Evolutionary conservation across 2,329 filamentous ascomycete species (phyloP).

Genomic region (Scedosporium aurantiacum): DNA sequence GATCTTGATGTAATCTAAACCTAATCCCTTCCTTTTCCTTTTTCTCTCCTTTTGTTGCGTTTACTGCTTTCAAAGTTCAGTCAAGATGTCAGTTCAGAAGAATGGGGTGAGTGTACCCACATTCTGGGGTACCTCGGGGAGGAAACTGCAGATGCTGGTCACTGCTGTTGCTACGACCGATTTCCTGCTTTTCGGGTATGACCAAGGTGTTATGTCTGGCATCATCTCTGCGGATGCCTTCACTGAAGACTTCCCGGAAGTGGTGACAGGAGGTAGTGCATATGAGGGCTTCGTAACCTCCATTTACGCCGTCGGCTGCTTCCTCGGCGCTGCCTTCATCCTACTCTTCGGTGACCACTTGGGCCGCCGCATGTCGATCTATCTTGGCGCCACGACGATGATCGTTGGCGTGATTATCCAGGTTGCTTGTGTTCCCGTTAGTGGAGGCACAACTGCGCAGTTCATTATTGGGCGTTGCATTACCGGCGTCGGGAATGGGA

Average conservation of each 20-base stretch:
- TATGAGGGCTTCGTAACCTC: constrained; percentile 8
- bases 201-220: constrained; percentile 43
- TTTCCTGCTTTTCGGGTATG: constrained; percentile 50
- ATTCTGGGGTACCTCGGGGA: constrained; percentile 49
- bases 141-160: constrained; percentile 42
- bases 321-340: constrained; percentile 6
- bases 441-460: constrained; percentile 26
- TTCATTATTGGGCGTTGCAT: constrained; percentile 44
- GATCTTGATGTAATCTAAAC: background rate
- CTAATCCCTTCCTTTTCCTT: background rate
- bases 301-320: constrained; percentile 7
- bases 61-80: background rate
- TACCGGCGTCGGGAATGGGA: constrained; percentile 47
- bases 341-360: constrained; percentile 44
- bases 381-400: constrained; percentile 47
- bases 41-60: background rate
- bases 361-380: constrained; percentile 47
- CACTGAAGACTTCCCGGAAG: constrained; percentile 31
- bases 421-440: constrained; percentile 39
- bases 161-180: constrained; percentile 54
- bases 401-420: constrained; percentile 48
- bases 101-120: constrained; percentile 20
- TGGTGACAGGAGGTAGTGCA: background rate
- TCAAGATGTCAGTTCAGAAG: background rate
- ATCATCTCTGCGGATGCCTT: constrained; percentile 41